Evolutionary conservation across 192 early-diverging fungal genomes (phyloP), one percentile per base, ranked within the genome.

Genomic region (Oehlia diaphana): DNA sequence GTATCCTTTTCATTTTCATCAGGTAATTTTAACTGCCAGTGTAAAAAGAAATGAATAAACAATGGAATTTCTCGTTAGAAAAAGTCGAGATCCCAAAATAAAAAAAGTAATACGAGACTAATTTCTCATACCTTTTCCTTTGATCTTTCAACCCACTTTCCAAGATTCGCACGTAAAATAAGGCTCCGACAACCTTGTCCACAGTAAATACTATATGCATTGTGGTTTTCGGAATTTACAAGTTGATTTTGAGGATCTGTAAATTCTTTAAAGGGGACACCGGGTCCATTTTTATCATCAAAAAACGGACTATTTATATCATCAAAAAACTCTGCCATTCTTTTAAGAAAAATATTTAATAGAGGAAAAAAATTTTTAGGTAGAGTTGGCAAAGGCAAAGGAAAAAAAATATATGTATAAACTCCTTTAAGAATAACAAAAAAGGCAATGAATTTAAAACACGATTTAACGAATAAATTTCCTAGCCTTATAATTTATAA

Each of bases 161-260:
- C 90, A 2, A 80, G 78, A 4, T 82, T 83, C 64, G 80, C 79
- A 35, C 88, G 72, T 21, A 91, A 80, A 13, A 91, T 71, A 37
- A 89, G 79, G 71, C 82, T 87, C 9, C 78, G 77, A 72, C 90
- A 90, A 16, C 5, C 0, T 37, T 5, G 63, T 33, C 26, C 26
- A 78, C 90, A 91, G 39, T 86, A 84, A 63, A 91, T 81, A 74
- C 88, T 83, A 9, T 79, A 83, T 9, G 78, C 72, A 74, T 88
- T 90, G 8, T 61, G 50, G 0, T 58, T 71, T 3, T 71, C 77
- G 4, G 26, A 6, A 14, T 50, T 63, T 42, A 79, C 8, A 62
- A 79, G 77, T 62, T 79, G 50, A n/a, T 8, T 62, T 62, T 61
- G 31, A 10, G 66, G 53, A 53, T 79, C 65, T 1, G 35, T 12